Percentiles rank a stretch among this genome's conserved stretches.
These are phyloP conservation scores for Alternaria atra DNA, from an alignment of 2,329 filamentous ascomycete species.

Conservation along the genomic window DNA sequence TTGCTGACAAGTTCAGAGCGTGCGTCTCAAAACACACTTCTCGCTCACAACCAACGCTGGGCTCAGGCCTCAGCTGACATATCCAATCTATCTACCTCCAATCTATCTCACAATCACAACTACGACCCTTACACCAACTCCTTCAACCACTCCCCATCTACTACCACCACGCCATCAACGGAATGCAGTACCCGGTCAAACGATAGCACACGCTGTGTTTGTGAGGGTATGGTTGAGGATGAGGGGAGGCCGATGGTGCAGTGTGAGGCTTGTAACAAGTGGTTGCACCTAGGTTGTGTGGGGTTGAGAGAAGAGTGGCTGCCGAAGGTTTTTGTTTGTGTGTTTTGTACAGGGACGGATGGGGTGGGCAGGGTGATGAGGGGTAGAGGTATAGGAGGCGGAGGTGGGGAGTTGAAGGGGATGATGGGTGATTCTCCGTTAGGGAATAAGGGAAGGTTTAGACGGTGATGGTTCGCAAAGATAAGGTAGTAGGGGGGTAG, in stretches of 20 bases:
- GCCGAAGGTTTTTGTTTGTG: constrained; percentile 52
- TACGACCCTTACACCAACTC: constrained; percentile 52
- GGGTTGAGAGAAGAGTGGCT: constrained; percentile 61
- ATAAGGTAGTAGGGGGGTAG: too few relatives aligned
- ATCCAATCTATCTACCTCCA: constrained; percentile 35
- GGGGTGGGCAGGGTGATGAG: constrained; percentile 6
- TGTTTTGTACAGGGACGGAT: constrained; percentile 50
- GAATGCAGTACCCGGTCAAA: constrained; percentile 62
- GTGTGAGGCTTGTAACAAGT: constrained; percentile 71
- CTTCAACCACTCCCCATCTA: constrained; percentile 55
- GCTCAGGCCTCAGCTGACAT: constrained; percentile 54
- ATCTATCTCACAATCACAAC: constrained; percentile 27
- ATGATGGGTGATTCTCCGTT: background rate
- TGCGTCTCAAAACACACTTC: constrained; percentile 49
- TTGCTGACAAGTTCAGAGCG: constrained; percentile 37
- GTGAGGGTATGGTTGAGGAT: constrained; percentile 58
- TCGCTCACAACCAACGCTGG: constrained; percentile 58
- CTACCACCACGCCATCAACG: constrained; percentile 62
- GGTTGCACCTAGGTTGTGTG: constrained; percentile 67
- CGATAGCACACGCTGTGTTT: constrained; percentile 66
- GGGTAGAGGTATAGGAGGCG: background rate
- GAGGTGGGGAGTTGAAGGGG: background rate
- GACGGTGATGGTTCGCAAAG: background rate
- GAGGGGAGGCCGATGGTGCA: constrained; percentile 68
- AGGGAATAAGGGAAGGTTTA: background rate